These are phyloP conservation scores for Pythium diclinum DNA, from an alignment of 352 stramenopile species.

Conservation along the genomic window DNA sequence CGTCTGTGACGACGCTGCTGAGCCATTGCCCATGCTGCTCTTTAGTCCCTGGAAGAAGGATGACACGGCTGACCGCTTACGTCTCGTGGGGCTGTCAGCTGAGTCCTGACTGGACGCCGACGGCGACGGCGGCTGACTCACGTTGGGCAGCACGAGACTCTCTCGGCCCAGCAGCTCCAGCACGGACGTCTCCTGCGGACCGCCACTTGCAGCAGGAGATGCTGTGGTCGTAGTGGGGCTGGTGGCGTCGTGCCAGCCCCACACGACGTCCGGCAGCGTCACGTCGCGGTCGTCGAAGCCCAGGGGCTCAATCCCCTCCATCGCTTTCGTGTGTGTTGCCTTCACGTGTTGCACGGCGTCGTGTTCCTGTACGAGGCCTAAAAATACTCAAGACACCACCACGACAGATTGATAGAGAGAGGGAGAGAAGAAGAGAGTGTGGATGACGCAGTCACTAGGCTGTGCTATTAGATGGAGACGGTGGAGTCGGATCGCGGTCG, in stretches of 20 bases:
- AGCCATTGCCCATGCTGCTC: neutral
- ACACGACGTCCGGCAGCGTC: conserved; percentile 18
- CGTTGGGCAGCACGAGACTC: neutral
- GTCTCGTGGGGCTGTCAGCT: neutral
- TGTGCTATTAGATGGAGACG: conserved; percentile 7
- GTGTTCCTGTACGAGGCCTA: neutral
- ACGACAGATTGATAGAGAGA: too few species aligned
- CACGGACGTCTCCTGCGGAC: neutral
- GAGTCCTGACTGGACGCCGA: neutral
- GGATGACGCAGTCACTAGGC: neutral
- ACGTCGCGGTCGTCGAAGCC: conserved; percentile 12
- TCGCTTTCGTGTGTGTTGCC: too few species aligned
- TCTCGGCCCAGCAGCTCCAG: neutral
- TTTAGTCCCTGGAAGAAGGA: conserved; percentile 13
- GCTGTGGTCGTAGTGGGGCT: neutral
- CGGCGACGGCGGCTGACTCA: neutral
- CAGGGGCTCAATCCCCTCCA: conserved; percentile 1
- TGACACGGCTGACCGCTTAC: conserved; percentile 7
- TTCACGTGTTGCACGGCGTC: too few species aligned
- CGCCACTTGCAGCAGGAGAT: neutral
- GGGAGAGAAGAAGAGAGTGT: neutral
- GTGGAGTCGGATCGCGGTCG: conserved; percentile 16
- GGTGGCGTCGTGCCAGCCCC: conserved; percentile 14
- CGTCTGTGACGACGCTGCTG: neutral
- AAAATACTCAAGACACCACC: neutral